Evolutionary conservation across 2,329 filamentous ascomycete species (phyloP).

Genomic region (Aspergillus sp.): DNA sequence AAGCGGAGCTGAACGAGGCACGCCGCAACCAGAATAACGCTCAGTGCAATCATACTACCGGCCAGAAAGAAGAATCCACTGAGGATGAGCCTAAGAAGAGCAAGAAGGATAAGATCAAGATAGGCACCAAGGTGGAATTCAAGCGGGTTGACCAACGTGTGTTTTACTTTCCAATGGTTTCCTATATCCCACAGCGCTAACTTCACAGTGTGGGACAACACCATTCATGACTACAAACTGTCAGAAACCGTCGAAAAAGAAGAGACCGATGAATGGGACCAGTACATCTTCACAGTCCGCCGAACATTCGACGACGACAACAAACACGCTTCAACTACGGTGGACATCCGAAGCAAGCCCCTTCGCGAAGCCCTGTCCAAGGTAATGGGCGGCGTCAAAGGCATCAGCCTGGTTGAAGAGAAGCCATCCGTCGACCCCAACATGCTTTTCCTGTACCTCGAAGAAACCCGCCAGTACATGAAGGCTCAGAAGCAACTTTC

Average conservation of each 20-base stretch:
- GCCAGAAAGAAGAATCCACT: slow-evolving; percentile 14
- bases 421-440: slow-evolving; percentile 67
- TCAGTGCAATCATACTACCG: slow-evolving; percentile 10
- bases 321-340: slow-evolving; percentile 64
- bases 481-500: slow-evolving; percentile 60
- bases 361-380: slow-evolving; percentile 64
- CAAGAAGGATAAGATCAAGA: slow-evolving; percentile 9
- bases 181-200: slow-evolving; percentile 2
- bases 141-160: slow-evolving; percentile 59
- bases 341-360: slow-evolving; percentile 80
- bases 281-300: slow-evolving; percentile 76
- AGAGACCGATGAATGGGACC: slow-evolving; percentile 62
- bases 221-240: slow-evolving; percentile 59
- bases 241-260: slow-evolving; percentile 60
- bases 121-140: slow-evolving; percentile 55
- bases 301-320: slow-evolving; percentile 79
- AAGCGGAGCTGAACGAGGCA: slow-evolving; percentile 13
- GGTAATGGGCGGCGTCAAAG: slow-evolving; percentile 69
- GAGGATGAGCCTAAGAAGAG: slow-evolving; percentile 32
- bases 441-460: slow-evolving; percentile 67
- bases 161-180: slow-evolving; percentile 10
- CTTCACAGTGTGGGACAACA: slow-evolving; percentile 44
- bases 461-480: slow-evolving; percentile 61
- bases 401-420: slow-evolving; percentile 73
- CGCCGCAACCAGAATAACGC: slow-evolving; percentile 10